Percentiles rank a stretch among this genome's conserved stretches.
Evolutionary conservation across 129 eudicot species (phyloP).

Genomic region (Saposhnikovia divaricata): DNA sequence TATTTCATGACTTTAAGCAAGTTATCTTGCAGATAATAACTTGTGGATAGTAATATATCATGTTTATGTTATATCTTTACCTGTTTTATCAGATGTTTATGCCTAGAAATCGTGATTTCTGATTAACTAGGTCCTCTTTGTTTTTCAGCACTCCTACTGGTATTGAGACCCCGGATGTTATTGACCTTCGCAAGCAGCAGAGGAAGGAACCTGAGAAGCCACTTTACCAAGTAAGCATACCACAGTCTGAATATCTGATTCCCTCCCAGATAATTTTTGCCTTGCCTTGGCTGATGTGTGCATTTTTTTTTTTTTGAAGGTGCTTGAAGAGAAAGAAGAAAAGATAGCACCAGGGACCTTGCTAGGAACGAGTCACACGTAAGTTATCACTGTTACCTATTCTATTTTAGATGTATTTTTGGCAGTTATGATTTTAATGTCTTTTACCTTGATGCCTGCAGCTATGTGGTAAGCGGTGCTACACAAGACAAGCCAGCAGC

Average conservation of each 20-base stretch:
- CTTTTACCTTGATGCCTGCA: conserved; percentile 22
- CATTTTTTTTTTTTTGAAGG: conserved; percentile 30
- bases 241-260: not conserved
- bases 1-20: not conserved
- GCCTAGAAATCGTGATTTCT: not conserved
- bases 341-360: conserved; percentile 89
- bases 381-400: conserved; percentile 13
- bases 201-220: conserved; percentile 97
- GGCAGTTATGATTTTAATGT: not conserved
- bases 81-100: not conserved
- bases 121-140: not conserved
- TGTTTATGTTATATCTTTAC: not conserved
- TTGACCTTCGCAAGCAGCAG: conserved; percentile 95
- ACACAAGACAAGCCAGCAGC: conserved; percentile 83
- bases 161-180: conserved; percentile 97
- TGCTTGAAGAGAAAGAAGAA: conserved; percentile 95
- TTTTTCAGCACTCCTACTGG: conserved; percentile 87
- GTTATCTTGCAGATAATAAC: not conserved
- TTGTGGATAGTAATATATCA: not conserved
- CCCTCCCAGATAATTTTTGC: not conserved
- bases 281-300: not conserved
- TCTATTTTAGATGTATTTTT: not conserved
- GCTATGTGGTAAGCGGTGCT: conserved; percentile 72
- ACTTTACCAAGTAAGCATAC: conserved; percentile 66
- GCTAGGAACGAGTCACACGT: conserved; percentile 83